These are phyloP conservation scores for Shiraia bambusicola DNA, from an alignment of 2,329 filamentous ascomycete genomes.

Conservation along the genomic window DNA sequence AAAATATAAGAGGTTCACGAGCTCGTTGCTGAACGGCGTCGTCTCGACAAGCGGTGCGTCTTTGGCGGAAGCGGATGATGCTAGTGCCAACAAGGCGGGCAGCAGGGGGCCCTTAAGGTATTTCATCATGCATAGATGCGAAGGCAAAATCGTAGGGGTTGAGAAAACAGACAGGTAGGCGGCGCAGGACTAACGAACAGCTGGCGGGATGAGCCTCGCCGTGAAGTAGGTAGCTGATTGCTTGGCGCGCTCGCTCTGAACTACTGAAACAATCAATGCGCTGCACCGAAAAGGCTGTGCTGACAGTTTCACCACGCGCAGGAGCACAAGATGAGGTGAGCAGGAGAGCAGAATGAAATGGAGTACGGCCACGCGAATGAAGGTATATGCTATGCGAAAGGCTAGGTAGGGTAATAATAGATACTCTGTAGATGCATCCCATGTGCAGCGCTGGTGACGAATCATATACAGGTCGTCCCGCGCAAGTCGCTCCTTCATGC, in stretches of 20 bases:
- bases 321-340: neutral
- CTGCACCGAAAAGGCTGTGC: constrained; percentile 20
- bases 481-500: too few relatives aligned
- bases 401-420: too few relatives aligned
- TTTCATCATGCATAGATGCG: constrained; percentile 44
- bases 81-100: constrained; percentile 54
- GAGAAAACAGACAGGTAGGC: constrained; percentile 8
- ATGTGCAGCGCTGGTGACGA: too few relatives aligned
- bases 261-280: constrained; percentile 32
- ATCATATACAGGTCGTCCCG: too few relatives aligned
- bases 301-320: constrained; percentile 2
- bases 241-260: constrained; percentile 26
- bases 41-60: constrained; percentile 66
- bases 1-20: constrained; percentile 80
- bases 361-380: too few relatives aligned
- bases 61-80: constrained; percentile 46
- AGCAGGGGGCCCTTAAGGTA: constrained; percentile 47
- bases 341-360: too few relatives aligned
- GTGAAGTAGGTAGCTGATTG: constrained; percentile 28
- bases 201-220: constrained; percentile 38
- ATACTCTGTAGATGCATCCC: too few relatives aligned
- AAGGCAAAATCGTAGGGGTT: constrained; percentile 13
- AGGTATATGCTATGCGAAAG: too few relatives aligned
- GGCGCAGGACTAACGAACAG: constrained; percentile 32
- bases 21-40: constrained; percentile 66